Evolutionary conservation across 495 filamentous ascomycete genomes (phyloP), one percentile per base, ranked within the genome.

Genomic region (Apodospora peruviana): DNA sequence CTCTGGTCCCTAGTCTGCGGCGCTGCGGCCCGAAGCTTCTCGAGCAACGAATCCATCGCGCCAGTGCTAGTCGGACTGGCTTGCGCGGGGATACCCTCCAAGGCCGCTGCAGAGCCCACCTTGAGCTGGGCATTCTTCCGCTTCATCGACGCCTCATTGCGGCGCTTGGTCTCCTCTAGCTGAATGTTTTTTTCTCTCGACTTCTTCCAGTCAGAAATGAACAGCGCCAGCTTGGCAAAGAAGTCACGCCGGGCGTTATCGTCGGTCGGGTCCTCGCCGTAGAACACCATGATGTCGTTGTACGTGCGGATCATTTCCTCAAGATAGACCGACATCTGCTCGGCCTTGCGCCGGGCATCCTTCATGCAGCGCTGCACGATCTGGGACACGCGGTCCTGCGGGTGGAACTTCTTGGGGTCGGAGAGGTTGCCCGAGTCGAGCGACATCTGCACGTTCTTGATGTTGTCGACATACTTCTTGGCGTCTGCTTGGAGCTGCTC

Each of bases 371-470:
- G 79, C 65, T 94, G 88, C 39, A 95, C 89, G 17, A 97, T 78
- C 65, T 95, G 87, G 56, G 85, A 84, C 42, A 96, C 90, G 35
- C 94, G 87, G 65, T 98, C 93, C 65, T 96, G 88, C 4, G 93
- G 93, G 59, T 98, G 93, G 74, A 98, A 98, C 58, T 93, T 95
- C 78, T 91, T 95, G 23, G 91, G 83, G 64, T 98, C 93, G 58
- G 88, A 95, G 45, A 98, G 76, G 64, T 96, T 98, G 50, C 93
- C 93, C 3, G 84, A 85, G 64, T 98, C 93, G 36, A 98, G 80
- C 27, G 88, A 91, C 57, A 77, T 77, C 64, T 98, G 93, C 35
- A 97, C 84, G 61, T 95, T 96, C 62, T 83, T 85, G 67, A 98
- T 85, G 64, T 94, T 97, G 64, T 88, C 85, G 51, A 96, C 91